A percentile compares a stretch with the other conserved stretches of the same genome.
Evolutionary conservation across 1,284 basidiomycete genomes (phyloP).

Genomic region (Papiliotrema laurentii): DNA sequence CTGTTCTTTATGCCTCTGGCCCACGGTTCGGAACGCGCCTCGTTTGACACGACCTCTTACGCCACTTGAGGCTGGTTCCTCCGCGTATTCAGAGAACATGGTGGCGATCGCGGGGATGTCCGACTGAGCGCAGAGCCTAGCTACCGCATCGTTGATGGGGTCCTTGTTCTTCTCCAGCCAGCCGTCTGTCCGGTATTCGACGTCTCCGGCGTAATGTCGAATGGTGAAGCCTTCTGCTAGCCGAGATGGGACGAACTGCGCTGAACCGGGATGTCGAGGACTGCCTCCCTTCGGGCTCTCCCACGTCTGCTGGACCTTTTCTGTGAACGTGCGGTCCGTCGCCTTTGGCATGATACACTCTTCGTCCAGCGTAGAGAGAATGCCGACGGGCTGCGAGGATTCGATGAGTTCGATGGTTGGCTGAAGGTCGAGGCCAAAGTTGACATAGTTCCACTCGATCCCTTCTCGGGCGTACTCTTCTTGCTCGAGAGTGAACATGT

Average conservation of each 20-base stretch:
- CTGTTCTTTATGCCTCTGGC: conserved; percentile 94
- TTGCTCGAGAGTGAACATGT: conserved; percentile 99
- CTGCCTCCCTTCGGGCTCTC: conserved; percentile 31
- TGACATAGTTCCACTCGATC: conserved; percentile 98
- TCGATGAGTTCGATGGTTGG: conserved; percentile 99
- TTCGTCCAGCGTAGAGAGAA: conserved; percentile 91
- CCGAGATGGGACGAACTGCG: conserved; percentile 80
- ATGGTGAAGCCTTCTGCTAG: conserved; percentile 95
- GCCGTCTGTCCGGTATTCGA: conserved; percentile 92
- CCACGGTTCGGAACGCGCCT: conserved; percentile 94
- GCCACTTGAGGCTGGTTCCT: conserved; percentile 48
- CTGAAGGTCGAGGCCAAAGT: conserved; percentile 96
- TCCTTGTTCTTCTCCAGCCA: conserved; percentile 99
- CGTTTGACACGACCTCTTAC: conserved; percentile 80
- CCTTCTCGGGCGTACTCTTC: conserved; percentile 96
- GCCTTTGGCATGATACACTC: conserved; percentile 99
- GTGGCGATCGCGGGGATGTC: conserved; percentile 74
- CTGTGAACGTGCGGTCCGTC: conserved; percentile 89
- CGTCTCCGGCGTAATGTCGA: conserved; percentile 93
- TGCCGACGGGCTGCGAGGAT: conserved; percentile 66
- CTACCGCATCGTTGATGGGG: conserved; percentile 94
- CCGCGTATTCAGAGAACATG: conserved; percentile 80
- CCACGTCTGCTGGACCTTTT: conserved; percentile 62
- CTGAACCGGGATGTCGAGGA: conserved; percentile 60
- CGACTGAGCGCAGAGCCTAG: conserved; percentile 79